Evolutionary conservation across 1,284 basidiomycete species (phyloP).

Genomic region (Laetiporus sulphureus): DNA sequence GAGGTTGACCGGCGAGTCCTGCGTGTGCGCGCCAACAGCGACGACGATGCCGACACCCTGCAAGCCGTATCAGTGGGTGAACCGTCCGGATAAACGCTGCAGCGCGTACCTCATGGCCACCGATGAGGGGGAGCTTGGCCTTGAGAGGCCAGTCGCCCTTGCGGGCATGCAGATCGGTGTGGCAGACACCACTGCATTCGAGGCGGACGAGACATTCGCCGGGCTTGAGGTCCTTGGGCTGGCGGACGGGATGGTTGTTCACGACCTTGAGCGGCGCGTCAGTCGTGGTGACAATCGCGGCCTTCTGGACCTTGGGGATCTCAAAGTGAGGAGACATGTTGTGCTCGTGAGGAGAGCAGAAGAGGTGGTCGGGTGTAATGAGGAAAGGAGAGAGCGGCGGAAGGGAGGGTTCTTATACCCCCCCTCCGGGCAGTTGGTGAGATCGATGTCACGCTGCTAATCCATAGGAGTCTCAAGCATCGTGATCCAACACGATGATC

Average conservation of each 20-base stretch:
- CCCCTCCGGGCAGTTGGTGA: too few relatives aligned
- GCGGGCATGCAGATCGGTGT: constrained; percentile 76
- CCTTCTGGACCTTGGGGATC: constrained; percentile 59
- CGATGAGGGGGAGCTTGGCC: constrained; percentile 69
- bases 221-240: constrained; percentile 59
- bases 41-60: constrained; percentile 69
- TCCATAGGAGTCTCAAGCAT: too few relatives aligned
- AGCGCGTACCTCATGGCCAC: constrained; percentile 61
- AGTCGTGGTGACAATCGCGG: constrained; percentile 47
- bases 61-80: not conserved
- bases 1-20: constrained; percentile 53
- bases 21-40: constrained; percentile 67
- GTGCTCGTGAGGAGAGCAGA: too few relatives aligned
- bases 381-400: not conserved
- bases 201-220: constrained; percentile 83
- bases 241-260: constrained; percentile 52
- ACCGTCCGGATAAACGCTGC: not conserved
- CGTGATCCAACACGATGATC: too few relatives aligned
- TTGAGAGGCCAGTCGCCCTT: constrained; percentile 69
- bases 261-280: constrained; percentile 40
- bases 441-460: too few relatives aligned
- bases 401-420: not conserved
- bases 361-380: not conserved
- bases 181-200: constrained; percentile 67
- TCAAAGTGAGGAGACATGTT: constrained; percentile 19